phyloP scores from a whole-genome alignment of 1,284 basidiomycete species.

The Ustilago cynodontis region DNA sequence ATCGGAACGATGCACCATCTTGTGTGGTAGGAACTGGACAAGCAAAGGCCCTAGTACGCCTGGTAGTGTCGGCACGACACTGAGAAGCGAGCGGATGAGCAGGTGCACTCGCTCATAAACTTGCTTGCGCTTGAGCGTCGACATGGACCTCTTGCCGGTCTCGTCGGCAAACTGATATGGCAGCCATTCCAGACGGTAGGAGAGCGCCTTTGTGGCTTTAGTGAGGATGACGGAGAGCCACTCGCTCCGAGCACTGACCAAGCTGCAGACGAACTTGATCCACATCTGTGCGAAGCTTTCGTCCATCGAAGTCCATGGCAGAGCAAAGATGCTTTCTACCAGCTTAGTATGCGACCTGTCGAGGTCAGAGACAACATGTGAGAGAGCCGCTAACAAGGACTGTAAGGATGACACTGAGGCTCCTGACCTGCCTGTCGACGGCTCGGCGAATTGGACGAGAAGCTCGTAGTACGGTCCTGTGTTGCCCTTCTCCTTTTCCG shows the following conservation, averaged over 20 bases:
- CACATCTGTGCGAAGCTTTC: constrained; percentile 76
- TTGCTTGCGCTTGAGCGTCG: constrained; percentile 74
- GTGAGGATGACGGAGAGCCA: constrained; percentile 86
- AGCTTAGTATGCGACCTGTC: constrained; percentile 82
- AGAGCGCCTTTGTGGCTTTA: constrained; percentile 83
- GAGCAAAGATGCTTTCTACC: constrained; percentile 85
- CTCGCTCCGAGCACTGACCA: constrained; percentile 92
- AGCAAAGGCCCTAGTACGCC: constrained; percentile 81
- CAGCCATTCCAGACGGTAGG: constrained; percentile 51
- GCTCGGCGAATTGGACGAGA: constrained; percentile 72
- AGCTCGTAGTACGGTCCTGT: constrained; percentile 73
- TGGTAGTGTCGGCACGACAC: constrained; percentile 77
- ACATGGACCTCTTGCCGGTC: constrained; percentile 25
- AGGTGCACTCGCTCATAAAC: constrained; percentile 89
- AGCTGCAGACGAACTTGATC: constrained; percentile 82
- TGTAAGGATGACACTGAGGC: constrained; percentile 59
- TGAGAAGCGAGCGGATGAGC: constrained; percentile 84
- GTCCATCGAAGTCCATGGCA: constrained; percentile 88
- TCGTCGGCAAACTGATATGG: constrained; percentile 50
- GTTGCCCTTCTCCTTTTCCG: constrained; percentile 76
- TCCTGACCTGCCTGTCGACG: constrained; percentile 33
- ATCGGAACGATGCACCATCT: constrained; percentile 82
- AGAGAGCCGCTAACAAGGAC: constrained; percentile 72
- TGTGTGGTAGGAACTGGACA: constrained; percentile 88
- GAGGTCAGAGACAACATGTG: constrained; percentile 77